phyloP scores from a whole-genome alignment of 257 asterid genomes.

The Solanum habrochaites region DNA sequence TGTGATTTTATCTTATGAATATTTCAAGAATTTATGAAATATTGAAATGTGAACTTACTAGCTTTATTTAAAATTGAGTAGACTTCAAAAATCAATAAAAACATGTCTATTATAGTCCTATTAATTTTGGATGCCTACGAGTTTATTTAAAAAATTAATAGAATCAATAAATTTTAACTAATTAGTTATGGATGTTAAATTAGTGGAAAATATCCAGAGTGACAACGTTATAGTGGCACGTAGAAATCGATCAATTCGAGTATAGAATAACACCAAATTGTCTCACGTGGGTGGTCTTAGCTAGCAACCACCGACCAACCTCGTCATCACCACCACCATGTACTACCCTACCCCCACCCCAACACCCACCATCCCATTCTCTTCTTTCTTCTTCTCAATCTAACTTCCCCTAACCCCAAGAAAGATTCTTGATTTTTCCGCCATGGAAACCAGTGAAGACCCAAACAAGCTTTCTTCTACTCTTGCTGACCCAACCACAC shows the following conservation, averaged over 20 bases:
- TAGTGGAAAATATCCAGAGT: neutral
- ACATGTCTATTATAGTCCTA: neutral
- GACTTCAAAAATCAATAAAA: too few relatives aligned
- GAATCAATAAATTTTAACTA: neutral
- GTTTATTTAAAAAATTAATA: too few relatives aligned
- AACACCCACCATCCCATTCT: slow-evolving; percentile 1
- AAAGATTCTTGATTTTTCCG: neutral
- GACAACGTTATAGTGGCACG: neutral
- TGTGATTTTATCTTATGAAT: neutral
- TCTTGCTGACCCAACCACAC: slow-evolving; percentile 17
- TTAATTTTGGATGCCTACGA: neutral
- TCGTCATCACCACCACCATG: neutral
- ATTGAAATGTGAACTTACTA: too few relatives aligned
- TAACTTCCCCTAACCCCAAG: neutral
- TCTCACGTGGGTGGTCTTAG: slow-evolving; percentile 1
- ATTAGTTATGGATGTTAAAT: neutral
- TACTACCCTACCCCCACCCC: neutral
- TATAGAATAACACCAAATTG: slow-evolving; percentile 12
- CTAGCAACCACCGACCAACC: neutral
- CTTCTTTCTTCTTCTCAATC: neutral
- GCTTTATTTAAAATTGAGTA: too few relatives aligned
- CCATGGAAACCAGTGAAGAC: slow-evolving; percentile 48
- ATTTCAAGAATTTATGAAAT: neutral
- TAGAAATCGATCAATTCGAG: neutral
- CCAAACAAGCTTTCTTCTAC: slow-evolving; percentile 39